Evolutionary conservation across 2,329 filamentous ascomycete genomes (phyloP), one percentile per base, ranked within the genome.

Genomic region (Helotiales sp.): DNA sequence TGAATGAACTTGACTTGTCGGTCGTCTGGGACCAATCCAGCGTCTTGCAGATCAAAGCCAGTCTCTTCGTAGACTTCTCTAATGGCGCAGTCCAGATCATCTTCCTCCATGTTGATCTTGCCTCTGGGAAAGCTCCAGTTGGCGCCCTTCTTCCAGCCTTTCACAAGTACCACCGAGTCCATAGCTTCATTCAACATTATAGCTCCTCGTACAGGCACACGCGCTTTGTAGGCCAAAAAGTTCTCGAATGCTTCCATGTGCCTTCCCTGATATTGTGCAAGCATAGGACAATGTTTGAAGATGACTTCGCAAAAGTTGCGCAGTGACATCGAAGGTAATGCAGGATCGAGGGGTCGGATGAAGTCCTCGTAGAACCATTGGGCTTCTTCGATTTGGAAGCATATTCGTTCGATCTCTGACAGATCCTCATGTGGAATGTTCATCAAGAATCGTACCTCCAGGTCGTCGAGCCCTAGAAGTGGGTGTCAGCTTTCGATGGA

Each of bases 351-450:
- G 36, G 93, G 93, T 48, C 95, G 90, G 73, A 99, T 91, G 72
- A 99, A 99, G 76, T 99, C 95, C 80, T 99, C 95, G 84, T 99
- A 99, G 76, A 96, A 99, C 95, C 95, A 99, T 86, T 99, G 96
- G 68, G 95, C 95, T 76, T 99, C 96, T 76, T 99, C 95, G 67
- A 99, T 90, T 76, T 98, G 93, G 74, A 99, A 99, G 77, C 93
- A 98, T 76, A 99, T 95, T 71, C 95, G 89, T 72, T 92, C 91
- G 57, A 96, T 90, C 2, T 90, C 92, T 65, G 87, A 86, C 47
- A 98, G 84, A 75, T 99, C 95, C 75, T 95, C 91, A 64, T 90
- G 83, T 46, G 96, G 95, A 61, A 98, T 84, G 76, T 99, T 98
- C 75, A 98, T 91, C 72, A 99, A 93, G 77, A 99, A 99, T 72